Base-by-base conservation (phyloP, 371 early-diverging fungal genomes). In the Amoeboaphelidium occidentale region DNA sequence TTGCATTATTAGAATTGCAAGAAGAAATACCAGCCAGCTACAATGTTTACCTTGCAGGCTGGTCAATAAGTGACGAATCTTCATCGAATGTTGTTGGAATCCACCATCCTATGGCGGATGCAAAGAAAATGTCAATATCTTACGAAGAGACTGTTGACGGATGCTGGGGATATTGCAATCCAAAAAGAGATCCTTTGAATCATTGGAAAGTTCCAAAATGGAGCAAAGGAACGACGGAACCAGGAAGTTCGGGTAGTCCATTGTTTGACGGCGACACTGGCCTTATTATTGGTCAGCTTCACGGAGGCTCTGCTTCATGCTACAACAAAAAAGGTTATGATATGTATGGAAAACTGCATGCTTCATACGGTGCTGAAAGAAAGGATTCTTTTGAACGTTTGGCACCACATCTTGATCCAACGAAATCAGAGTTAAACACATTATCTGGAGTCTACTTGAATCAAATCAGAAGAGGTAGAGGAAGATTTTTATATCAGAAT, bases 231-330 rank as follows among this genome's bases (percentile, higher is more conserved):
- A 68, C 65, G 2, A 69, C 69, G 25, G 69, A 69, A 42, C 69
- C 69, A 1, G 69, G 69, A 10, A 63, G 63, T 22, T 66, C 67
- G 42, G 69, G 69, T 14, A 66, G 65, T 0, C 69, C 69, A 0
- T 43, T 69, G 25, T 69, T 69, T 51, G 61, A 69, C 27, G 56
- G 62, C 0, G 45, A 12, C 24, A 60, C 55, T 22, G 58, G 58
- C 53, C 50, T 63, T 2, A 63, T 69, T n/a, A 60, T 69, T 0
- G 69, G 69, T 1, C 69, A 69, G 22, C 47, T 69, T 26, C 69
- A 69, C 54, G 69, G 69, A 1, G 69, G 69, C 0, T 52, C 55
- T 4, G 63, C 69, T 6, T 57, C 62, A 14, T 69, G 69, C 21
- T 63, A 55, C 51, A 59, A 59, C 55, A 53, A 45, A 28, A 53